phyloP scores from a whole-genome alignment of 805 yeast genomes.

The Starmerella tilneyi region DNA sequence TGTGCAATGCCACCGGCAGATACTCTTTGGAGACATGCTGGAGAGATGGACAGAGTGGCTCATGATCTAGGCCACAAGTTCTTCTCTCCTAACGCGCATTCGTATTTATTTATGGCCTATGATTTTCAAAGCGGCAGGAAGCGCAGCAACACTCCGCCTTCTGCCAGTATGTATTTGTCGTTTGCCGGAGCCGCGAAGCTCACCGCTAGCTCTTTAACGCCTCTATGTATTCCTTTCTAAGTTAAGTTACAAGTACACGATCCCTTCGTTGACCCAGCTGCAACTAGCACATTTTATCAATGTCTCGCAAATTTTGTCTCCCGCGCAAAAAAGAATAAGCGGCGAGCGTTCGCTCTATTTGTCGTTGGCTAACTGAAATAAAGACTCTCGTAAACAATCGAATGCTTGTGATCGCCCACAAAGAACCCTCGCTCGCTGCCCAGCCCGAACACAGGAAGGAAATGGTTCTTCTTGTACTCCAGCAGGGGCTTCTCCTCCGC shows the following conservation, averaged over 20 bases:
- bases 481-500: slow-evolving; percentile 20
- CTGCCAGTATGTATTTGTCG: too few species aligned
- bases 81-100: neutral
- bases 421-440: slow-evolving; percentile 31
- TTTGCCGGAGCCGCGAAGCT: too few species aligned
- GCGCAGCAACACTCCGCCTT: neutral
- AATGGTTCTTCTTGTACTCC: slow-evolving; percentile 18
- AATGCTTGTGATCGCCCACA: slow-evolving; percentile 27
- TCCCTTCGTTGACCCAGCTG: too few species aligned
- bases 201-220: too few species aligned
- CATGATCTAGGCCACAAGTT: neutral
- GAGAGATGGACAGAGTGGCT: slow-evolving; percentile 14
- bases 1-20: slow-evolving; percentile 5
- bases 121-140: neutral
- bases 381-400: slow-evolving; percentile 26
- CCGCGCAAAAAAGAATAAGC: too few species aligned
- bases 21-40: slow-evolving; percentile 4
- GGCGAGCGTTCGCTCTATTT: neutral
- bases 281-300: neutral
- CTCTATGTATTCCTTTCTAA: too few species aligned
- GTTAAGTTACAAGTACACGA: too few species aligned
- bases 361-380: neutral
- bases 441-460: slow-evolving; percentile 27
- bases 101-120: slow-evolving; percentile 3
- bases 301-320: neutral